phyloP scores from a whole-genome alignment of 2,329 filamentous ascomycete genomes.

The Metarhizium guizhouense region DNA sequence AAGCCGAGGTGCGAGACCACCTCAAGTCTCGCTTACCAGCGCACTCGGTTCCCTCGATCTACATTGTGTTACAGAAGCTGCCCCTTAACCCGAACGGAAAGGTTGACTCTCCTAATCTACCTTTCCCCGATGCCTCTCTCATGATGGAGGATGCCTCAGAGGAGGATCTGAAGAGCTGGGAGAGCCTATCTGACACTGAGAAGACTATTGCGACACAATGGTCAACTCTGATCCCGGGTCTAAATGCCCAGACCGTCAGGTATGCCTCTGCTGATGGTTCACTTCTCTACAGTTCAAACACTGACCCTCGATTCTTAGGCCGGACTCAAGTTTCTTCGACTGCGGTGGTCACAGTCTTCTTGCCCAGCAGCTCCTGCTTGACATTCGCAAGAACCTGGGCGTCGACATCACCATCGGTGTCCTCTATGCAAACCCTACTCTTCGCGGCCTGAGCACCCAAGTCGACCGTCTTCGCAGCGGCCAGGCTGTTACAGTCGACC shows the following conservation, averaged over 20 bases:
- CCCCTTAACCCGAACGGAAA: slow-evolving; percentile 69
- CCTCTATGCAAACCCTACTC: slow-evolving; percentile 21
- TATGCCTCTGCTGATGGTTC: background rate
- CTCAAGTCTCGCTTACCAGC: slow-evolving; percentile 51
- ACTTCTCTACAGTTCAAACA: too few species aligned
- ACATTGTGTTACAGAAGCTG: slow-evolving; percentile 40
- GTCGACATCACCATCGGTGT: slow-evolving; percentile 22
- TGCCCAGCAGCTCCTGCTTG: slow-evolving; percentile 66
- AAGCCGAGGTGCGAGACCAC: slow-evolving; percentile 50
- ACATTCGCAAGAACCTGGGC: slow-evolving; percentile 24
- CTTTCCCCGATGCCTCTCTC: slow-evolving; percentile 68
- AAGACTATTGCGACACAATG: slow-evolving; percentile 49
- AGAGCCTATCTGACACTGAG: slow-evolving; percentile 25
- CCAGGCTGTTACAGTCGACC: slow-evolving; percentile 16
- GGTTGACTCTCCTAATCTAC: slow-evolving; percentile 67
- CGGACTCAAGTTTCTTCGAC: slow-evolving; percentile 29
- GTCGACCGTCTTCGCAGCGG: slow-evolving; percentile 21
- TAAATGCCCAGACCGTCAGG: slow-evolving; percentile 58
- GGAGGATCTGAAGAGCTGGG: slow-evolving; percentile 42
- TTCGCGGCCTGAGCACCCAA: slow-evolving; percentile 19
- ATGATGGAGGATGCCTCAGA: slow-evolving; percentile 34
- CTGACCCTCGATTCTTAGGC: slow-evolving; percentile 1
- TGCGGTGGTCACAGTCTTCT: slow-evolving; percentile 37
- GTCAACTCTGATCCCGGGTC: slow-evolving; percentile 56
- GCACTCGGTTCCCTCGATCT: slow-evolving; percentile 25